Evolutionary conservation across 441 rosid species (phyloP), one percentile per base, ranked within the genome.

Genomic region (Populus hybrid): DNA sequence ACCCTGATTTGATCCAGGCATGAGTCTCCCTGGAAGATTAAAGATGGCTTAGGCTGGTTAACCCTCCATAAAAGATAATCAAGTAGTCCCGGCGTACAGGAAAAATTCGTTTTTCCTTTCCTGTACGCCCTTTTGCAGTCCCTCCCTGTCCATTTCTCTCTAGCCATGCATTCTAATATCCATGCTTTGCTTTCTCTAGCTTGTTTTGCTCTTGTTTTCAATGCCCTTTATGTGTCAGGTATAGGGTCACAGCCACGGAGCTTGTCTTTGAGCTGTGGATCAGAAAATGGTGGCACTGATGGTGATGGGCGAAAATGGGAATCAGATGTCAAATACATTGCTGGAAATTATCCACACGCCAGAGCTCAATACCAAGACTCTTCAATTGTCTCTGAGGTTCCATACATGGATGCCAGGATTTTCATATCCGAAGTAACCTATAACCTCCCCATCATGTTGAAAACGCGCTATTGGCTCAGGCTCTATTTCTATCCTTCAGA

Each of bases 401-500:
- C 96, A 2, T 88, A 82, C 79, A 89, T 91, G 97, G 82, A 81
- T 30, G 94, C 92, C 3, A 86, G 97, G 74, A 81, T 90, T 67
- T 89, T 91, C 79, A 72, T 72, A 9, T 78, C 89, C 9, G 87
- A 87, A 70, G 87, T 82, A 26, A 80, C 84, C 7, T 91, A 91
- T 32, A 67, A 78, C 14, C 81, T 90, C 72, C 90, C 92, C 0
- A 66, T 90, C 21, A 73, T 76, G 42, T 63, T 81, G 5, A 75
- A 79, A 50, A 50, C 78, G 0, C 85, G 91, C 3, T 84, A 86
- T 67, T 76, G 82, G 72, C 38, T 89, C 69, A 81, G 96, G 76
- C 65, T 90, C 65, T 83, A 87, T 76, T 91, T 93, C 70, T 87
- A 90, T 79, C 93, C 96, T 0, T 70, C 93, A 9, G 76, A 78